phyloP scores from a whole-genome alignment of 352 stramenopile genomes.

The Peronospora farinosa region DNA sequence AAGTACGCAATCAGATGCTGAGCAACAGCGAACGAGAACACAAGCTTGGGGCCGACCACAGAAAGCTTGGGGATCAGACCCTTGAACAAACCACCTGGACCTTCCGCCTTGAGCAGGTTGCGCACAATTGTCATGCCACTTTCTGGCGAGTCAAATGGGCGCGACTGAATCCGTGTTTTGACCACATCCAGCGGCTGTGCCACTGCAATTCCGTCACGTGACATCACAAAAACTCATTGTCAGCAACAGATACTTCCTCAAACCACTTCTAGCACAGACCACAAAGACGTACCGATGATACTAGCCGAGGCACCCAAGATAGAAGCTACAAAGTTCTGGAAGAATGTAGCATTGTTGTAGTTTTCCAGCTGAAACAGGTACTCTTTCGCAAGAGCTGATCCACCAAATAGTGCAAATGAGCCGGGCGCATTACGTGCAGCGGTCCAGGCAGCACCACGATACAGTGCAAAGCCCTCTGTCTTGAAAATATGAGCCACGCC shows the following conservation, averaged over 20 bases:
- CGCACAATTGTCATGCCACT: slow-evolving; percentile 86
- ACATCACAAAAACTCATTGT: slow-evolving; percentile 6
- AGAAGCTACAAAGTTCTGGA: slow-evolving; percentile 88
- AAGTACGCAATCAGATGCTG: slow-evolving; percentile 94
- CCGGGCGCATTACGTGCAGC: slow-evolving; percentile 91
- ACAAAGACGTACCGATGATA: slow-evolving; percentile 63
- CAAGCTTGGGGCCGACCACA: slow-evolving; percentile 92
- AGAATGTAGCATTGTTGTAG: slow-evolving; percentile 86
- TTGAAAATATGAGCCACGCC: slow-evolving; percentile 90
- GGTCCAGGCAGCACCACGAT: slow-evolving; percentile 88
- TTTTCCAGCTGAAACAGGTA: slow-evolving; percentile 89
- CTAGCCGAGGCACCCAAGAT: slow-evolving; percentile 73
- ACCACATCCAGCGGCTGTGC: slow-evolving; percentile 92
- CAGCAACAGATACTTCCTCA: not conserved
- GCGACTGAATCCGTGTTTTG: slow-evolving; percentile 93
- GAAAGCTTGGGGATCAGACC: slow-evolving; percentile 92
- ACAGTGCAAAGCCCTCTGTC: slow-evolving; percentile 88
- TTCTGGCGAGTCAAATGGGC: slow-evolving; percentile 91
- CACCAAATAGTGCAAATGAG: slow-evolving; percentile 93
- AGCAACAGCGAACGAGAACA: slow-evolving; percentile 94
- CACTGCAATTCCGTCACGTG: slow-evolving; percentile 43
- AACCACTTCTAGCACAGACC: not conserved
- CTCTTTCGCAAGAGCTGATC: slow-evolving; percentile 84
- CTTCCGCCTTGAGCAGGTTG: slow-evolving; percentile 91
- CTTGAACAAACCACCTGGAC: slow-evolving; percentile 90